Percentiles rank a stretch among this genome's conserved stretches.
Evolutionary conservation across 768 basidiomycete species (phyloP).

Genomic region (Phylloporus sp.): DNA sequence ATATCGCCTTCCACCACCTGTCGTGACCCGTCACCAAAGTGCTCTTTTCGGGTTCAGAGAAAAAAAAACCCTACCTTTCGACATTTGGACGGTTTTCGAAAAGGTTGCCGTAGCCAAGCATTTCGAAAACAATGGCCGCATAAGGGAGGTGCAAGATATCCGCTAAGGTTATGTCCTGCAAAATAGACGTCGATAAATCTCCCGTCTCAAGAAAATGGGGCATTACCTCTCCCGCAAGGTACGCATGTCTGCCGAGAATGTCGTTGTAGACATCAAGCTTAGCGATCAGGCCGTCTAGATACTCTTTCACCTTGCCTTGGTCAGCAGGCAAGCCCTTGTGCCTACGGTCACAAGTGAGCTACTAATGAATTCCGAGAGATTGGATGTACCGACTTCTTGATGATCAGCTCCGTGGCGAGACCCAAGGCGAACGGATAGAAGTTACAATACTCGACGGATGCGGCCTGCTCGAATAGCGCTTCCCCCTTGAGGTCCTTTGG

Average conservation of each 20-base stretch:
- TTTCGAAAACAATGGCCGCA: slow-evolving; percentile 28
- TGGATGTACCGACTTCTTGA: slow-evolving; percentile 41
- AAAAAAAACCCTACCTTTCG: slow-evolving; percentile 16
- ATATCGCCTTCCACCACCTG: slow-evolving; percentile 52
- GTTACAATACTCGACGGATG: slow-evolving; percentile 26
- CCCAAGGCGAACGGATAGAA: slow-evolving; percentile 46
- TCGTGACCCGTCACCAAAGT: background rate
- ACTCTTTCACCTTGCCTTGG: slow-evolving; percentile 20
- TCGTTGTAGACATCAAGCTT: slow-evolving; percentile 49
- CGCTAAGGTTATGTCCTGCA: slow-evolving; percentile 39
- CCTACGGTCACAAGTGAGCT: slow-evolving; percentile 8
- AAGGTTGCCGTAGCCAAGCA: slow-evolving; percentile 17
- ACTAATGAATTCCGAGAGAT: background rate
- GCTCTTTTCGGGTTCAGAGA: too few species aligned
- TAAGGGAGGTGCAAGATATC: slow-evolving; percentile 45
- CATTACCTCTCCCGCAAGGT: slow-evolving; percentile 53
- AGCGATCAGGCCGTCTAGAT: slow-evolving; percentile 24
- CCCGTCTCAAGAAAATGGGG: background rate
- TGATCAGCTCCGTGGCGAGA: slow-evolving; percentile 44
- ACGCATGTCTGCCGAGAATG: slow-evolving; percentile 49
- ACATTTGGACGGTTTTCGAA: slow-evolving; percentile 24
- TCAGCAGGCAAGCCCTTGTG: slow-evolving; percentile 12
- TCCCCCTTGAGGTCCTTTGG: slow-evolving; percentile 11
- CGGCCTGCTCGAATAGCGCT: slow-evolving; percentile 22
- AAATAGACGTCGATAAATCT: background rate